phyloP scores from a whole-genome alignment of 208 protist genomes.

The Leishmania amazonensis region DNA sequence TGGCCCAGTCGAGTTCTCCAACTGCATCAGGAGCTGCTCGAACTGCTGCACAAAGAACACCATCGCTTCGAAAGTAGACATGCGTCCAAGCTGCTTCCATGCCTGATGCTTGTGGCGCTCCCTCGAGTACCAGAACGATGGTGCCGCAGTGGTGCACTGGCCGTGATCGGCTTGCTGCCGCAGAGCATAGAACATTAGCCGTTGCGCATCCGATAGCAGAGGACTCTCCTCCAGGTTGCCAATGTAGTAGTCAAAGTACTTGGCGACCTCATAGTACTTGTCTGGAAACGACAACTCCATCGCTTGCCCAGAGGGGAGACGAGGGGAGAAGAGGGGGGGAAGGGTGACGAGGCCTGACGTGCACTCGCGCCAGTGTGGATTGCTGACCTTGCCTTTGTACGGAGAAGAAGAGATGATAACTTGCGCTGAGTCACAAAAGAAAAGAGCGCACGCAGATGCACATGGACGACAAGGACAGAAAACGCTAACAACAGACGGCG shows the following conservation, averaged over 20 bases:
- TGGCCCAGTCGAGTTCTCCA: constrained; percentile 9
- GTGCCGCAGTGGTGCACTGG: constrained; percentile 56
- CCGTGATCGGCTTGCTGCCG: constrained; percentile 71
- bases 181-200: constrained; percentile 80
- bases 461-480: background rate
- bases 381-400: background rate
- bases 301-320: background rate
- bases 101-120: constrained; percentile 77
- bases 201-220: constrained; percentile 54
- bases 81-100: constrained; percentile 68
- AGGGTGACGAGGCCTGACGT: background rate
- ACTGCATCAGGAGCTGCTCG: constrained; percentile 31
- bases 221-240: constrained; percentile 53
- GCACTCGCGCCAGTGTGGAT: background rate
- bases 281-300: constrained; percentile 77
- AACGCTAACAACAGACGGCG: background rate
- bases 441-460: background rate
- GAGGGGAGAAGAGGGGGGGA: background rate
- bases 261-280: constrained; percentile 59
- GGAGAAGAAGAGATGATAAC: background rate
- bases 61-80: constrained; percentile 83
- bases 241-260: constrained; percentile 63
- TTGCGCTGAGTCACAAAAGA: background rate
- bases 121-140: constrained; percentile 61
- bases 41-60: constrained; percentile 78